Evolutionary conservation across 164 flowering plant genomes (phyloP).

Genomic region (Platanus orientalis): DNA sequence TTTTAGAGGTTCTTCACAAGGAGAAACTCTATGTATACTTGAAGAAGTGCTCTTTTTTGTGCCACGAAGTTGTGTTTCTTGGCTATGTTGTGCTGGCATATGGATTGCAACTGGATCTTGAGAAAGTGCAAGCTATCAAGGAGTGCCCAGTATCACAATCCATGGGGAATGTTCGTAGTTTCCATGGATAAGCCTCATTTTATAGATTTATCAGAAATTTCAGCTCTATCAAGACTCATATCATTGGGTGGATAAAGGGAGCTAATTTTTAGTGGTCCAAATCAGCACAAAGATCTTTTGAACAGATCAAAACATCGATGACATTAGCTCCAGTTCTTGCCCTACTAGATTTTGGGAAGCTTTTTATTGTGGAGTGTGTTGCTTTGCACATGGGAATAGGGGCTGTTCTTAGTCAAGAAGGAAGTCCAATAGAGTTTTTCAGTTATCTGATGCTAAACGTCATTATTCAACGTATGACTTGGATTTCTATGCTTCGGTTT

Average conservation of each 20-base stretch:
- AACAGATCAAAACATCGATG: neutral
- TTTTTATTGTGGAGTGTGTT: neutral
- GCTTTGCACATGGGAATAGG: constrained; percentile 1
- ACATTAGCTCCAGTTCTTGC: neutral
- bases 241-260: neutral
- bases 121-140: neutral
- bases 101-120: neutral
- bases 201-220: neutral
- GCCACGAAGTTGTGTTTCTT: neutral
- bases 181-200: constrained; percentile 4
- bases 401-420: neutral
- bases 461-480: neutral
- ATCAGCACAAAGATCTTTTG: neutral
- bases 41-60: neutral
- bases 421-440: neutral
- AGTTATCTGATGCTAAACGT: constrained; percentile 2
- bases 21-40: neutral
- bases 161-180: neutral
- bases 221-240: neutral
- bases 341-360: neutral
- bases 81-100: neutral
- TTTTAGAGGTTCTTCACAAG: no score
- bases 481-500: neutral
- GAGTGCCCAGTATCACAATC: neutral
- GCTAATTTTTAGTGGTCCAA: neutral